phyloP scores from a whole-genome alignment of 1,284 basidiomycete species.

The Athelia psychrophila region DNA sequence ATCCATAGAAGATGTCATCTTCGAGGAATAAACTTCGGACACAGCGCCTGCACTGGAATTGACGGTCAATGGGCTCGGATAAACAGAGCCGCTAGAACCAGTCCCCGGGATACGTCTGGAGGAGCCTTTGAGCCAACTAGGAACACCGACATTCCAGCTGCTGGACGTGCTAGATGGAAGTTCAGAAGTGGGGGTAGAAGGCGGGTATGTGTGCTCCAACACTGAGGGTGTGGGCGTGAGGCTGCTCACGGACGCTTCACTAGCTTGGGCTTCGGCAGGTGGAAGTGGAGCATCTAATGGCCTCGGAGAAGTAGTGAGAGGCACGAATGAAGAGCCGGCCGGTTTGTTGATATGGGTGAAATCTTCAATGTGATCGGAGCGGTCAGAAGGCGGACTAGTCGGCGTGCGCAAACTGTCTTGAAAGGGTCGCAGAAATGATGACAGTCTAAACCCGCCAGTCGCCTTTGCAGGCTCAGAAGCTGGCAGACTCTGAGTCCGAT shows the following conservation, averaged over 20 bases:
- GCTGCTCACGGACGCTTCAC: slow-evolving; percentile 8
- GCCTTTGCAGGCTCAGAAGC: neutral
- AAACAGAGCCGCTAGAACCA: slow-evolving; percentile 6
- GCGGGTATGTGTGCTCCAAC: slow-evolving; percentile 72
- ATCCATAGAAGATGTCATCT: slow-evolving; percentile 31
- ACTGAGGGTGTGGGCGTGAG: slow-evolving; percentile 27
- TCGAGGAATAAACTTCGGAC: slow-evolving; percentile 58
- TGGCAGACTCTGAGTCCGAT: slow-evolving; percentile 37
- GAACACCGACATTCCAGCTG: slow-evolving; percentile 62
- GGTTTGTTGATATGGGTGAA: slow-evolving; percentile 68
- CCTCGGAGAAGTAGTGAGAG: slow-evolving; percentile 44
- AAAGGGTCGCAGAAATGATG: slow-evolving; percentile 62
- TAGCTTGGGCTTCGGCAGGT: slow-evolving; percentile 6
- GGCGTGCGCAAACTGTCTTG: slow-evolving; percentile 46
- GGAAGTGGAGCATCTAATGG: slow-evolving; percentile 8
- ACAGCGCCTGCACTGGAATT: slow-evolving; percentile 25
- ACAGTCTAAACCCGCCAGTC: slow-evolving; percentile 46
- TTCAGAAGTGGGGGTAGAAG: slow-evolving; percentile 52
- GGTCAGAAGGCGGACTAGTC: slow-evolving; percentile 28
- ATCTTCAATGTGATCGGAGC: slow-evolving; percentile 46
- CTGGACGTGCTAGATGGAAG: slow-evolving; percentile 24
- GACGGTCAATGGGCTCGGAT: slow-evolving; percentile 6
- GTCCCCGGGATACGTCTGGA: slow-evolving; percentile 41
- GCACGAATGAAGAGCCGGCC: slow-evolving; percentile 54
- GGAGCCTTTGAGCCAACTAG: slow-evolving; percentile 67